Base-by-base conservation (phyloP, 2,329 filamentous ascomycete species). In the Chalaropsis ovoidea region DNA sequence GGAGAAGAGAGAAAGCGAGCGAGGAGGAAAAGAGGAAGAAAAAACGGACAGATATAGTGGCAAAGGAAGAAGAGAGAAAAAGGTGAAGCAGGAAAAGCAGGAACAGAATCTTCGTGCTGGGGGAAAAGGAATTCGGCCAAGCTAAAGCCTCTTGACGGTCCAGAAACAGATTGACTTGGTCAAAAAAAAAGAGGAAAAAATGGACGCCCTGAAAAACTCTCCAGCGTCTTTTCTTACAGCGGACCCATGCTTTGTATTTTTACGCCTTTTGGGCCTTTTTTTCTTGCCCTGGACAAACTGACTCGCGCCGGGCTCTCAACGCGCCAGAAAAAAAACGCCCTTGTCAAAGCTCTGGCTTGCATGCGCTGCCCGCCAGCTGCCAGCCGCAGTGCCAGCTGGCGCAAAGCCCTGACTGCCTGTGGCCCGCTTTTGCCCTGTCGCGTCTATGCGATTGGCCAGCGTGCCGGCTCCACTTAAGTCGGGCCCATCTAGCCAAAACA, bases 71-170 rank as follows among this genome's bases (percentile, higher is more conserved):
- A 17, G 19, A 39, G 54, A 58, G 31, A 13, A 58, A 35, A 3
- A 35, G 17, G 42, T 43, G 42, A 35, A 58, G n/a, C 15, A 58
- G 31, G 8, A 39, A 19, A 19, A 58, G 24, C 27, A 58, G 54
- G 54, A 27, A 58, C 54, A 58, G 31, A 35, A 35, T 58, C 54
- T 58, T 58, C 27, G 54, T 58, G 2, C 54, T 58, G 47, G 24
- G 54, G 54, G 13, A 58, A 58, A 27, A 11, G 27, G 15, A 58
- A 58, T 35, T 35, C 24, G 54, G 4, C 5, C 60, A 61, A 61
- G 42, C 42, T 24, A 61, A 43, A 61, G 39, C 39, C 19, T 61
- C 60, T 58, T 27, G 31, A 58, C 24, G 17, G 54, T 39, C 43
- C 6, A 35, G 27, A 8, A 58, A 15, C 17, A 2, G 27, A 56